Evolutionary conservation across 768 basidiomycete species (phyloP).

Genomic region (Calocybe indica): DNA sequence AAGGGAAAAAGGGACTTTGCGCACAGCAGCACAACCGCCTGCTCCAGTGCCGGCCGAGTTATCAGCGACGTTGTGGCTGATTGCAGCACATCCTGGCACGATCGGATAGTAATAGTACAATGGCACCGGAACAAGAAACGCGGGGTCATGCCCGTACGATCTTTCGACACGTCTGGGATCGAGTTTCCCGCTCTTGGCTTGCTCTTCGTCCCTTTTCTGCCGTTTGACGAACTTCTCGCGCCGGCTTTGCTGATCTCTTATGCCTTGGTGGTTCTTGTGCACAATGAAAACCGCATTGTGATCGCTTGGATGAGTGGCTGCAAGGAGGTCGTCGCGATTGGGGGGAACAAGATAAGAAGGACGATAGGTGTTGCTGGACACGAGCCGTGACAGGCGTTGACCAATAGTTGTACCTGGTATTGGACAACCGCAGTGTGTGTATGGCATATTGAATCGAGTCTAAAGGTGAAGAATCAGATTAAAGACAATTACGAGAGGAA

Average conservation of each 20-base stretch:
- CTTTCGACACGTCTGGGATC: conserved; percentile 4
- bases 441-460: conserved; percentile 38
- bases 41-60: conserved; percentile 5
- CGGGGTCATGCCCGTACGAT: conserved; percentile 15
- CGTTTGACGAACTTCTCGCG: conserved; percentile 18
- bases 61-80: conserved; percentile 10
- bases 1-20: neutral
- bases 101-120: conserved; percentile 14
- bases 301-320: conserved; percentile 46
- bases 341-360: conserved; percentile 26
- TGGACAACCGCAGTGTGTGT: conserved; percentile 52
- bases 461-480: conserved; percentile 7
- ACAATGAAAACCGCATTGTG: conserved; percentile 35
- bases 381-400: conserved; percentile 29
- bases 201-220: conserved; percentile 14
- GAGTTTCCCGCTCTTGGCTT: conserved; percentile 11
- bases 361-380: conserved; percentile 8
- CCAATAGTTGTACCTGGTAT: conserved; percentile 35
- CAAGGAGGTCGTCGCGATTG: conserved; percentile 26
- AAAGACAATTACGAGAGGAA: neutral
- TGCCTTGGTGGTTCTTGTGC: conserved; percentile 13
- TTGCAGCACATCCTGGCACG: conserved; percentile 12
- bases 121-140: conserved; percentile 29
- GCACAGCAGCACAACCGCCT: conserved; percentile 17
- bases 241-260: conserved; percentile 15